These are phyloP conservation scores for Populus nigra DNA, from an alignment of 345 rosid species.

Conservation along the genomic window DNA sequence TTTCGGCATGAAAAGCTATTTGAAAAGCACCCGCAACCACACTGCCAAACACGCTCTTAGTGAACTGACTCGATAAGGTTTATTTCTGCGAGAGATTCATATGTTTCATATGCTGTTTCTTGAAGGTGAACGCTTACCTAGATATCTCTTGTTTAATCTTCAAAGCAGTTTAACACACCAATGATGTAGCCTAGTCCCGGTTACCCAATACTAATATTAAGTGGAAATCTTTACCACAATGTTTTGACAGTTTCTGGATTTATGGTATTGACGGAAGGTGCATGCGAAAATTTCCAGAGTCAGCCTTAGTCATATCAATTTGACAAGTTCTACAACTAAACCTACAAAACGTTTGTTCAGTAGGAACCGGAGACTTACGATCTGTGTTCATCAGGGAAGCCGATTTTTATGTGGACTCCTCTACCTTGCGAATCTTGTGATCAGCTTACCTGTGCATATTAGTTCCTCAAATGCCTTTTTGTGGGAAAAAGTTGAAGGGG, in stretches of 20 bases:
- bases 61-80: constrained; percentile 69
- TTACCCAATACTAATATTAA: neutral
- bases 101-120: neutral
- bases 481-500: too few relatives aligned
- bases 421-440: too few relatives aligned
- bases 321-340: neutral
- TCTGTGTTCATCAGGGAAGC: neutral
- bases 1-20: too few relatives aligned
- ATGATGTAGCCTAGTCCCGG: neutral
- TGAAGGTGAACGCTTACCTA: neutral
- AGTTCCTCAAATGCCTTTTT: too few relatives aligned
- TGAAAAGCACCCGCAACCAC: too few relatives aligned
- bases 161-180: neutral
- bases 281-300: neutral
- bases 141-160: neutral
- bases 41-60: too few relatives aligned
- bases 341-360: too few relatives aligned
- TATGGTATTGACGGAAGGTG: neutral
- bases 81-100: neutral
- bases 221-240: neutral
- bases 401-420: neutral
- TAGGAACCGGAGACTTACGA: too few relatives aligned
- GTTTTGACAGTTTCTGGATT: neutral
- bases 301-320: neutral
- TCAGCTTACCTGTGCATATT: too few relatives aligned